Evolutionary conservation across 805 yeast species (phyloP).

Genomic region (Saturnispora diversa): DNA sequence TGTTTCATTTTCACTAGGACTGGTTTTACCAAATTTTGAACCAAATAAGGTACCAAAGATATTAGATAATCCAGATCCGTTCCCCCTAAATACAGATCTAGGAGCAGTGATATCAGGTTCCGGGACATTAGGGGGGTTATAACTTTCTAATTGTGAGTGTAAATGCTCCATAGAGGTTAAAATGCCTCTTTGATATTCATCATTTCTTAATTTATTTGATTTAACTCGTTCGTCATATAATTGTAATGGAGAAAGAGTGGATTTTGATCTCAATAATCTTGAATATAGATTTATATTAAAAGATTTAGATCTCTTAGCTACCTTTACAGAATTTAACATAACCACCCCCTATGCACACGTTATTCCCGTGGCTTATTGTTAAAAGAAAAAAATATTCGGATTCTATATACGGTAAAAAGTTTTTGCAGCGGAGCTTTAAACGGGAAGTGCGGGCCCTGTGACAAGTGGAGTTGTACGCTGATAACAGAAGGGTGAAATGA

Average conservation of each 20-base stretch:
- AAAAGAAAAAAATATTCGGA: too few relatives aligned
- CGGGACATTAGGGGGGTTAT: slow-evolving; percentile 53
- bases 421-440: too few relatives aligned
- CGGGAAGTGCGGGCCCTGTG: too few relatives aligned
- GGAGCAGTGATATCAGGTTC: slow-evolving; percentile 38
- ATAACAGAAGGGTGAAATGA: too few relatives aligned
- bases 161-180: slow-evolving; percentile 53
- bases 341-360: too few relatives aligned
- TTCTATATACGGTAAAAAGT: too few relatives aligned
- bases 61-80: slow-evolving; percentile 30
- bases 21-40: not conserved
- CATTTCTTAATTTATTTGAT: slow-evolving; percentile 53
- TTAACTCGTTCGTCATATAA: slow-evolving; percentile 25
- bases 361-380: too few relatives aligned
- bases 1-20: slow-evolving; percentile 4
- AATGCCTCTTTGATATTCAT: slow-evolving; percentile 71
- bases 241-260: slow-evolving; percentile 24
- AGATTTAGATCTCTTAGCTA: too few relatives aligned
- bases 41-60: slow-evolving; percentile 27
- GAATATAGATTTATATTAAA: too few relatives aligned
- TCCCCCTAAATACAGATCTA: not conserved
- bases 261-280: not conserved
- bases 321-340: too few relatives aligned
- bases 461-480: too few relatives aligned
- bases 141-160: slow-evolving; percentile 44